Evolutionary conservation across 2,329 filamentous ascomycete genomes (phyloP).

Genomic region (Pseudogymnoascus sp.): DNA sequence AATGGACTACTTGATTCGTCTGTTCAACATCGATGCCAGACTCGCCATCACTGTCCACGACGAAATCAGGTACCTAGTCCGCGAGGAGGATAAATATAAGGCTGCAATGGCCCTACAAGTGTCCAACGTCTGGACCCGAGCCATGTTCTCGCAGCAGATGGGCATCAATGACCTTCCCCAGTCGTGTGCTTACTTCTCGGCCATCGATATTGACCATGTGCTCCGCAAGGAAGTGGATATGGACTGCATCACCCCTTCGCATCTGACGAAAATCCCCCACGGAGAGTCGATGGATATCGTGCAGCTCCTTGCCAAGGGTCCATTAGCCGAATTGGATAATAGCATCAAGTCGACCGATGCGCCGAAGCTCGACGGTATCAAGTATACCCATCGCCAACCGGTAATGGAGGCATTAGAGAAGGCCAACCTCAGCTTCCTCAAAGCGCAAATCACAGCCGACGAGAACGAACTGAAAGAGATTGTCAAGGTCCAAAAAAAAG

Average conservation of each 20-base stretch:
- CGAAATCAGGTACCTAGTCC: conserved; percentile 90
- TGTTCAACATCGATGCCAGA: conserved; percentile 77
- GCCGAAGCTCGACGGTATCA: conserved; percentile 54
- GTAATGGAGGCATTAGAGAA: conserved; percentile 70
- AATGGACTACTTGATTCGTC: conserved; percentile 88
- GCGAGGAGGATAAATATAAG: conserved; percentile 76
- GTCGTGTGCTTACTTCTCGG: conserved; percentile 89
- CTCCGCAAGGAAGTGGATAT: conserved; percentile 98
- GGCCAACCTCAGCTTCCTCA: conserved; percentile 56
- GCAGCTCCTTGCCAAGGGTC: conserved; percentile 67
- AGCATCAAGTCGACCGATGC: conserved; percentile 46
- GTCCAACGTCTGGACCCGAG: conserved; percentile 90
- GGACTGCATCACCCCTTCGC: conserved; percentile 89
- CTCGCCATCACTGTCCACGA: conserved; percentile 94
- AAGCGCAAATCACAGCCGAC: conserved; percentile 71
- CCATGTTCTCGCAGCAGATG: conserved; percentile 95
- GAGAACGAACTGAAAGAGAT: conserved; percentile 70
- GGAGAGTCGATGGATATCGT: conserved; percentile 83
- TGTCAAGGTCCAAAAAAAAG: conserved; percentile 44
- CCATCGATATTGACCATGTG: conserved; percentile 90
- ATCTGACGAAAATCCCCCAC: conserved; percentile 67
- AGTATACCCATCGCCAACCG: conserved; percentile 63
- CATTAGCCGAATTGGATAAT: conserved; percentile 61
- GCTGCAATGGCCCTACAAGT: conserved; percentile 90
- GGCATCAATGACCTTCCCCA: conserved; percentile 94